A percentile compares a stretch with the other conserved stretches of the same genome.
These are phyloP conservation scores for Ceratocystis cubensis DNA, from an alignment of 2,329 filamentous ascomycete genomes.

Conservation along the genomic window DNA sequence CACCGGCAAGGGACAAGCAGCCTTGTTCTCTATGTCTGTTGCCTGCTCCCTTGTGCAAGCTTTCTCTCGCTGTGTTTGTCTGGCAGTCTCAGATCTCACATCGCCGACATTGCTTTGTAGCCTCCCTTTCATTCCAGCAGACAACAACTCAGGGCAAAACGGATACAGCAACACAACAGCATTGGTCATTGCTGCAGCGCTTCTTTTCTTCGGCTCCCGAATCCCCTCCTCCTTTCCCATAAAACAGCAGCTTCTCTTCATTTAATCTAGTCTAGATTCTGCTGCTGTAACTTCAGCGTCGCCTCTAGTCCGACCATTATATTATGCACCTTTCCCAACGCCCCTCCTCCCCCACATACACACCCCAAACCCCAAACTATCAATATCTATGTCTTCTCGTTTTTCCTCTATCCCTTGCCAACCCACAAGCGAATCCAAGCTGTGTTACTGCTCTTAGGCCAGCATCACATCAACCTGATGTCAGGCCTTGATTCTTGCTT, in stretches of 20 bases:
- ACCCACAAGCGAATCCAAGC: not conserved
- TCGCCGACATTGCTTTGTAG: not conserved
- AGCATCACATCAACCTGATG: no score
- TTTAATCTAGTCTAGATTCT: not conserved
- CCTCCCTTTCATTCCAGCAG: conserved; percentile 14
- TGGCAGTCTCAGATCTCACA: not conserved
- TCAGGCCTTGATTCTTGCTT: not conserved
- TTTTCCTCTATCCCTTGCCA: not conserved
- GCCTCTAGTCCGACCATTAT: not conserved
- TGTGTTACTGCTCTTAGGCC: no score
- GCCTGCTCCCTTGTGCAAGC: no score
- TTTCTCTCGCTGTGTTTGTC: no score
- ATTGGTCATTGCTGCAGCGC: no score
- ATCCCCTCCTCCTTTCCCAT: not conserved
- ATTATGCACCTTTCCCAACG: not conserved
- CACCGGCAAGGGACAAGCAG: no score
- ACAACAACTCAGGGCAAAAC: no score
- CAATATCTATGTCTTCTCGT: not conserved
- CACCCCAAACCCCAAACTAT: no score
- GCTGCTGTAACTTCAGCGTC: no score
- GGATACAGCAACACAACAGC: no score
- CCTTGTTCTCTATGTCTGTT: no score
- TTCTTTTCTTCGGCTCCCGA: not conserved
- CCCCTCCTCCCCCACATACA: not conserved
- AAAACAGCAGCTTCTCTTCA: not conserved